A percentile compares a stretch with the other conserved stretches of the same genome.
Evolutionary conservation across 441 rosid genomes (phyloP).

Genomic region (Syzygium malaccense): DNA sequence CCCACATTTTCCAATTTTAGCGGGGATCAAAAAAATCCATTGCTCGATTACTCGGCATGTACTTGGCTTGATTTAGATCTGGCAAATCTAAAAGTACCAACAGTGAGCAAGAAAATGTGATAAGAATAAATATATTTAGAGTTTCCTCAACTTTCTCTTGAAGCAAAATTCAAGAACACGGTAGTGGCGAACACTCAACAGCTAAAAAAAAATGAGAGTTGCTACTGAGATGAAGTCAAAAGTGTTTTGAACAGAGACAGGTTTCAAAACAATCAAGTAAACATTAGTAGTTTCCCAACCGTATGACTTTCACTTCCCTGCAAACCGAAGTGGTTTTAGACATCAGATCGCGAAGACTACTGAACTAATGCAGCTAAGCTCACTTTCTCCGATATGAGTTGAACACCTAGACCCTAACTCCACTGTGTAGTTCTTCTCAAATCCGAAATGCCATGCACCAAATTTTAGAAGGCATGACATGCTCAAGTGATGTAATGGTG

Average conservation of each 20-base stretch:
- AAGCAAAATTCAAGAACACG: not conserved
- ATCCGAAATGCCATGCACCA: not conserved
- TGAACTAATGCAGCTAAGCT: not conserved
- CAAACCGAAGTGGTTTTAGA: not conserved
- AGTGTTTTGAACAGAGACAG: not conserved
- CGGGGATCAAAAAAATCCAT: conserved; percentile 51
- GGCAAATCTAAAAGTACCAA: not conserved
- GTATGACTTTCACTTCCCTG: not conserved
- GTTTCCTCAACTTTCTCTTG: not conserved
- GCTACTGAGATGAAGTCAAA: not conserved
- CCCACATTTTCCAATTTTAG: conserved; percentile 87
- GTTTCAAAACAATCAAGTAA: not conserved
- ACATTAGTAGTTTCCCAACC: not conserved
- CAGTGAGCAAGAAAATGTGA: not conserved
- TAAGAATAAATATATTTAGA: not conserved
- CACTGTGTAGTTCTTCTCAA: not conserved
- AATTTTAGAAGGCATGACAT: not conserved
- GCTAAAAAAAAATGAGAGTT: not conserved
- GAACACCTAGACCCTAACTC: not conserved
- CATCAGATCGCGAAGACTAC: not conserved
- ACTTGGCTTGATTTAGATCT: conserved; percentile 11
- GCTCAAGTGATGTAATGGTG: not conserved
- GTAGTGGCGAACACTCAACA: not conserved
- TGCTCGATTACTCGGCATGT: conserved; percentile 43
- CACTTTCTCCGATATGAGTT: not conserved